phyloP scores from a whole-genome alignment of 2,329 filamentous ascomycete species.

The Diplodia sapinea region DNA sequence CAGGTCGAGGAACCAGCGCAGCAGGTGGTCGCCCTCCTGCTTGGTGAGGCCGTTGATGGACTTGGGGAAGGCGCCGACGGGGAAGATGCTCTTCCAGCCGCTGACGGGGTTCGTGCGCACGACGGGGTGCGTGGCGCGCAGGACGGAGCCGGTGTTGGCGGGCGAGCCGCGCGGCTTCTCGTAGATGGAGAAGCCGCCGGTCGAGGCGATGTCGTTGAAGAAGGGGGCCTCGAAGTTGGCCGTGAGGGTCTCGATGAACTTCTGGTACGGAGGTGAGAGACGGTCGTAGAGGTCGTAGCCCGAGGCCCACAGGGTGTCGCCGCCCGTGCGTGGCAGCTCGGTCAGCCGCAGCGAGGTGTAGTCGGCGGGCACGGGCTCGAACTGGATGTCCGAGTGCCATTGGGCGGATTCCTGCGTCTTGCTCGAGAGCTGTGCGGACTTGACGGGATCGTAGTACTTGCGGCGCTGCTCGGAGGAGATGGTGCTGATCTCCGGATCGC shows the following conservation, averaged over 20 bases:
- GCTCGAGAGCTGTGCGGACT: conserved; percentile 46
- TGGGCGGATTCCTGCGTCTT: conserved; percentile 57
- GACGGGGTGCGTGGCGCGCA: conserved; percentile 61
- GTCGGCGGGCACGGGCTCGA: conserved; percentile 50
- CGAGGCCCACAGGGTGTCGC: conserved; percentile 46
- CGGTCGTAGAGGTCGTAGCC: conserved; percentile 57
- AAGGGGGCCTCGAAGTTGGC: conserved; percentile 56
- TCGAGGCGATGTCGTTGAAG: conserved; percentile 50
- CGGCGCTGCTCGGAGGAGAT: conserved; percentile 56
- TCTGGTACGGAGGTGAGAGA: conserved; percentile 55
- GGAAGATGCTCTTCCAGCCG: conserved; percentile 64
- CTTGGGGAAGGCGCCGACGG: conserved; percentile 41
- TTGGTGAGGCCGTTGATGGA: conserved; percentile 53
- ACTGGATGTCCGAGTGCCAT: conserved; percentile 60
- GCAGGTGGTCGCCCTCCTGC: conserved; percentile 51
- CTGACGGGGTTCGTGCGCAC: conserved; percentile 68
- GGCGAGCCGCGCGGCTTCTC: conserved; percentile 58
- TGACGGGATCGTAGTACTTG: conserved; percentile 45
- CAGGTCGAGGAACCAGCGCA: conserved; percentile 52
- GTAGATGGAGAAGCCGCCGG: conserved; percentile 54
- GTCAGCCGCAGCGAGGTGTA: conserved; percentile 48
- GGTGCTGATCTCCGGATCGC: conserved; percentile 48
- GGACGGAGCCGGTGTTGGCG: conserved; percentile 59
- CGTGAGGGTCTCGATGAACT: conserved; percentile 55
- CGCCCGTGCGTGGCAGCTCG: conserved; percentile 38